Evolutionary conservation across 441 rosid genomes (phyloP).

Genomic region (Syzygium malaccense): DNA sequence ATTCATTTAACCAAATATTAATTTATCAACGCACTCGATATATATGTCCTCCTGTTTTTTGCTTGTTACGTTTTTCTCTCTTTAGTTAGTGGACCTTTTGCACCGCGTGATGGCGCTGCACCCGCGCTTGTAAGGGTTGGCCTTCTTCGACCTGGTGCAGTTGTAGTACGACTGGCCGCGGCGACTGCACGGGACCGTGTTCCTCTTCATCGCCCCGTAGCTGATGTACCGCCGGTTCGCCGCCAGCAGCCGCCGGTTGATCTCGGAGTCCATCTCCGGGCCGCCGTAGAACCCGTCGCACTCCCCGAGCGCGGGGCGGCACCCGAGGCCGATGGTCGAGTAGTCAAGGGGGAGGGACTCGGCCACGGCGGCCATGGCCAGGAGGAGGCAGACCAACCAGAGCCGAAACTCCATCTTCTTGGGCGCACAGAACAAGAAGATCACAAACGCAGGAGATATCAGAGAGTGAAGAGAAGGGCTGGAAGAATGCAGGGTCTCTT

Average conservation of each 20-base stretch:
- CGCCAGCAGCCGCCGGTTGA: conserved; percentile 29
- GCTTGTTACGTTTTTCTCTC: not conserved
- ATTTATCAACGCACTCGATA: not conserved
- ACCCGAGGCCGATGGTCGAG: conserved; percentile 11
- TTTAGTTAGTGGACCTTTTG: conserved; percentile 25
- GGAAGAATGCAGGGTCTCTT: not conserved
- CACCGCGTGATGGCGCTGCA: conserved; percentile 48
- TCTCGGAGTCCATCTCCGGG: conserved; percentile 34
- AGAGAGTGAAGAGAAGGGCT: not conserved
- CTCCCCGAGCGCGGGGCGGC: not conserved
- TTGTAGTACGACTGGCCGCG: conserved; percentile 54
- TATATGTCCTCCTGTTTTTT: not conserved
- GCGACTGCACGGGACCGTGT: conserved; percentile 34
- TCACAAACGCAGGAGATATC: not conserved
- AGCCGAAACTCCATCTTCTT: conserved; percentile 29
- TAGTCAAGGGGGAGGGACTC: conserved; percentile 12
- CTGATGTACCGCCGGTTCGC: conserved; percentile 26
- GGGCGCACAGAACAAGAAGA: not conserved
- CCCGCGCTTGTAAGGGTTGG: conserved; percentile 53
- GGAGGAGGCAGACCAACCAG: conserved; percentile 31
- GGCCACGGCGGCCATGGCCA: conserved; percentile 25
- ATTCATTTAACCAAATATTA: not conserved
- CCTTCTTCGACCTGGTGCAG: conserved; percentile 24
- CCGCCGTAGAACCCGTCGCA: conserved; percentile 8
- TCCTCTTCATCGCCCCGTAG: conserved; percentile 30